Evolutionary conservation across 2,329 filamentous ascomycete species (phyloP).

Genomic region (Ceratocystis papillata): DNA sequence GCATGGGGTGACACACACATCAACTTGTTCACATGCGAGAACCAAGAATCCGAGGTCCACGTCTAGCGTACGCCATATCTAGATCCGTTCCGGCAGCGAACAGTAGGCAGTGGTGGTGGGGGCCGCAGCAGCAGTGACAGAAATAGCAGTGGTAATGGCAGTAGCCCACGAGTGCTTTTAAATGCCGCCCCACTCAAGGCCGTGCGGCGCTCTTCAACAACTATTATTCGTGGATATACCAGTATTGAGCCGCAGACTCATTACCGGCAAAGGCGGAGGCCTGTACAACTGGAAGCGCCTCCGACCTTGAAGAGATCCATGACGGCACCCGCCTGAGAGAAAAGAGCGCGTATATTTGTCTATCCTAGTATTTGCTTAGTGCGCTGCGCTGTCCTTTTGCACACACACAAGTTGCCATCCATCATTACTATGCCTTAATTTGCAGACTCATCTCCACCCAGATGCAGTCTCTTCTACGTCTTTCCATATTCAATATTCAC

Average conservation of each 20-base stretch:
- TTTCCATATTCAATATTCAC: not conserved
- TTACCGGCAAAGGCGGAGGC: not conserved
- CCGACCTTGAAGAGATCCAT: not conserved
- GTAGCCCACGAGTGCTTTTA: not conserved
- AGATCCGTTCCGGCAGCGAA: slow-evolving; percentile 19
- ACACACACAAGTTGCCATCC: not conserved
- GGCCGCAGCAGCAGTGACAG: no score
- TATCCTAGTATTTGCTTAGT: not conserved
- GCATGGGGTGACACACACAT: slow-evolving; percentile 81
- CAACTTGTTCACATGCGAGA: slow-evolving; percentile 69
- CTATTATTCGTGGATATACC: not conserved
- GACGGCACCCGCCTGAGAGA: slow-evolving; percentile 1
- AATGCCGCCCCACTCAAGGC: not conserved
- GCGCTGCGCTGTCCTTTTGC: not conserved
- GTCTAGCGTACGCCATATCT: slow-evolving; percentile 17
- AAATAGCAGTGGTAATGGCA: no score
- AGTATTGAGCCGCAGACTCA: not conserved
- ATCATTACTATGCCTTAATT: not conserved
- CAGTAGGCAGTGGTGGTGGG: not conserved
- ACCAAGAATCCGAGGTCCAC: slow-evolving; percentile 31
- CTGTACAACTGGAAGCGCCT: not conserved
- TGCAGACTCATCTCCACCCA: not conserved
- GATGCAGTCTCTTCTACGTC: not conserved
- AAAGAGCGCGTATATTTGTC: not conserved
- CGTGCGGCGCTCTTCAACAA: not conserved